Evolutionary conservation across 2,329 filamentous ascomycete species (phyloP).

Genomic region (Colletotrichum salicis): DNA sequence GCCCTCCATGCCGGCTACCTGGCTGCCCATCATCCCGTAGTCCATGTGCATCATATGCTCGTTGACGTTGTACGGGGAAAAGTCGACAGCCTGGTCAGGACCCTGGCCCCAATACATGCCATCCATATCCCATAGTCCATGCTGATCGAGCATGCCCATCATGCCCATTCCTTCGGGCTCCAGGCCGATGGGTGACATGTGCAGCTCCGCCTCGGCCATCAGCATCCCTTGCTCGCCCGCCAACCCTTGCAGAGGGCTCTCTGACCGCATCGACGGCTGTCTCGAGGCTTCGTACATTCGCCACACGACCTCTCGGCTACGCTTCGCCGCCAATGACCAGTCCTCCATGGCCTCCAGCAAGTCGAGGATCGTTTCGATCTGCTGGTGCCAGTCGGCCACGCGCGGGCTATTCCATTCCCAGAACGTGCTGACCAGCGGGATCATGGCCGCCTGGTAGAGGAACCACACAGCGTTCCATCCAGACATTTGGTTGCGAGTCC

Average conservation of each 20-base stretch:
- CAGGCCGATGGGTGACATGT: conserved; percentile 63
- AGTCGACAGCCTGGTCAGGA: conserved; percentile 45
- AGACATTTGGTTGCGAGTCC: conserved; percentile 78
- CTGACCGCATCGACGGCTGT: conserved; percentile 47
- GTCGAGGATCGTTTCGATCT: conserved; percentile 68
- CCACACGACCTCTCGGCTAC: conserved; percentile 71
- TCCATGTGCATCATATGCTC: conserved; percentile 50
- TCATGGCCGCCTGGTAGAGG: conserved; percentile 82
- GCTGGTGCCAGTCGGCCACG: conserved; percentile 63
- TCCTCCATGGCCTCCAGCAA: conserved; percentile 72
- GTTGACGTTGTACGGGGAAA: conserved; percentile 42
- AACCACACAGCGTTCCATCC: conserved; percentile 88
- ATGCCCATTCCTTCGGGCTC: conserved; percentile 62
- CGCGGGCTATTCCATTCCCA: conserved; percentile 68
- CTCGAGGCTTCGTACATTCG: conserved; percentile 70
- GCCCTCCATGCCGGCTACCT: conserved; percentile 50
- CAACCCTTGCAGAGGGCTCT: conserved; percentile 45
- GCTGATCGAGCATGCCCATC: conserved; percentile 64
- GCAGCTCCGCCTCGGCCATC: conserved; percentile 53
- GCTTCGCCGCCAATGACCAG: conserved; percentile 71
- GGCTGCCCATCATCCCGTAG: conserved; percentile 51
- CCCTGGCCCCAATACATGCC: conserved; percentile 64
- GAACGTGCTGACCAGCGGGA: conserved; percentile 80
- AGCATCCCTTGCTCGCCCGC: conserved; percentile 48
- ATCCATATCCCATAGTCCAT: conserved; percentile 66